Percentiles rank a stretch among this genome's conserved stretches.
phyloP scores from a whole-genome alignment of 2,329 filamentous ascomycete species.

The Apiospora hydei region DNA sequence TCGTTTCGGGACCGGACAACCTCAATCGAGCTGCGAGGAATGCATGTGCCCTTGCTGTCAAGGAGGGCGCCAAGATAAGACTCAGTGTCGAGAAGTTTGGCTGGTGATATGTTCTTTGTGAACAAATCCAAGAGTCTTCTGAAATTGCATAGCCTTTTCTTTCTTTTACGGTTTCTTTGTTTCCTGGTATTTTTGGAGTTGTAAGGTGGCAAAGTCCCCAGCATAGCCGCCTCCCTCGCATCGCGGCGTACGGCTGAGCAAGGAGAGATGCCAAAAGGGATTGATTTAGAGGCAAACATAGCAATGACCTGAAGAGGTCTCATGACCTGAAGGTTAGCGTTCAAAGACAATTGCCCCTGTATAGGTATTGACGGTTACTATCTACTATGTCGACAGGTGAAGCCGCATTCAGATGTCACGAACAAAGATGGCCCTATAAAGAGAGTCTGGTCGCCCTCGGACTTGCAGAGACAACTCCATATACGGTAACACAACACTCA shows the following conservation, averaged over 20 bases:
- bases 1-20: constrained; percentile 69
- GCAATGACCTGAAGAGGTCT: neutral
- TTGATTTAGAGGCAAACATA: neutral
- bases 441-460: neutral
- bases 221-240: neutral
- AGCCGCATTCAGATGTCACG: neutral
- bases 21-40: constrained; percentile 69
- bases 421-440: constrained; percentile 7
- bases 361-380: too few relatives aligned
- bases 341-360: constrained; percentile 1
- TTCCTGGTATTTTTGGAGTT: neutral
- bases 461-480: neutral
- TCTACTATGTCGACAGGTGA: neutral
- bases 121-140: neutral
- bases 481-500: neutral
- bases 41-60: constrained; percentile 57
- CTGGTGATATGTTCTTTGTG: constrained; percentile 52
- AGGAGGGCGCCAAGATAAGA: constrained; percentile 55
- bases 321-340: neutral
- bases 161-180: neutral
- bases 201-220: neutral
- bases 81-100: constrained; percentile 73
- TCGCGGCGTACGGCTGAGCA: neutral
- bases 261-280: neutral
- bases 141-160: too few relatives aligned